Evolutionary conservation across 306 rosid species (phyloP).

Genomic region (Heteromeles arbutifolia): DNA sequence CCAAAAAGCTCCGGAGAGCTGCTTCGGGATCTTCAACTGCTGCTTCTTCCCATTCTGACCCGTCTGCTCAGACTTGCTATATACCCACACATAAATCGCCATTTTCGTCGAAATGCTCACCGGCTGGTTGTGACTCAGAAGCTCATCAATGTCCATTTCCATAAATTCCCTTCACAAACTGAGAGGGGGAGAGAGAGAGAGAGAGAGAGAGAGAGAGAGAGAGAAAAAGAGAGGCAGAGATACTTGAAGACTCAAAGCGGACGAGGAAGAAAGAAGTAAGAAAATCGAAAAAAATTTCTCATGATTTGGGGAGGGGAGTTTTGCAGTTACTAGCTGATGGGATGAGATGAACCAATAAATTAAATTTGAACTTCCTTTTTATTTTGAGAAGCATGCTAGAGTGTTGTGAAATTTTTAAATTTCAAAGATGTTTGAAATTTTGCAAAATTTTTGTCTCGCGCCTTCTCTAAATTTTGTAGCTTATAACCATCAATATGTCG

Average conservation of each 20-base stretch:
- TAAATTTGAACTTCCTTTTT: too few relatives aligned
- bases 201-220: not conserved
- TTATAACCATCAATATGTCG: too few relatives aligned
- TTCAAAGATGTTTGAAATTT: too few relatives aligned
- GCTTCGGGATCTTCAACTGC: constrained; percentile 77
- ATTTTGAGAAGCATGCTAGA: too few relatives aligned
- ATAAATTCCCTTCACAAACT: constrained; percentile 3
- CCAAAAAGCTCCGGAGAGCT: constrained; percentile 72
- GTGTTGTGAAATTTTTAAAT: too few relatives aligned
- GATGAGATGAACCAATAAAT: too few relatives aligned
- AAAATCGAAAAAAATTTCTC: not conserved
- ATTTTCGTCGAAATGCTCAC: constrained; percentile 49
- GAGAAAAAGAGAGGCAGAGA: too few relatives aligned
- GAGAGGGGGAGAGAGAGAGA: too few relatives aligned
- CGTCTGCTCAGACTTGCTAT: constrained; percentile 91
- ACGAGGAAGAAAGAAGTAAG: not conserved
- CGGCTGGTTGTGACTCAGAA: constrained; percentile 43
- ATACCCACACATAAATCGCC: constrained; percentile 93
- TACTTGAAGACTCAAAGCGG: not conserved
- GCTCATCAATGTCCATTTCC: constrained; percentile 53
- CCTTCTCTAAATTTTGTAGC: too few relatives aligned
- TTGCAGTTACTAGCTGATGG: too few relatives aligned
- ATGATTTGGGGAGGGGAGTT: too few relatives aligned
- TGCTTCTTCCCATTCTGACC: constrained; percentile 53
- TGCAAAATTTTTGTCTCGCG: too few relatives aligned